Percentiles rank a stretch among this genome's conserved stretches.
phyloP scores from a whole-genome alignment of 148 eudicot genomes.

The Camellia japonica region DNA sequence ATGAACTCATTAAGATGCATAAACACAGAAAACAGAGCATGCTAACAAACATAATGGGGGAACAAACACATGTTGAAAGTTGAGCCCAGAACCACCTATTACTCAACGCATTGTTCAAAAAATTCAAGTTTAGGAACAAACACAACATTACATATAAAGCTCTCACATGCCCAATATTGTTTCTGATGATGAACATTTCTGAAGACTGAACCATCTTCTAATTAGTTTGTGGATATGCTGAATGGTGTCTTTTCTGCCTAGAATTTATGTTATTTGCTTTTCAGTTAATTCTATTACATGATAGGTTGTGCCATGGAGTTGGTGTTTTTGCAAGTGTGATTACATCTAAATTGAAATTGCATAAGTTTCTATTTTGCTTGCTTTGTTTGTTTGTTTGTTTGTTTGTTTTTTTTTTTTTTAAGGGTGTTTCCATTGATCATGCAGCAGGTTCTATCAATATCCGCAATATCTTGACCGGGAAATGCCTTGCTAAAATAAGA shows the following conservation, averaged over 20 bases:
- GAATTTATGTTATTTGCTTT: background rate
- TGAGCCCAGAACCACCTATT: too few relatives aligned
- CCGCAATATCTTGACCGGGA: slow-evolving; percentile 91
- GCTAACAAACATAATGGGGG: too few relatives aligned
- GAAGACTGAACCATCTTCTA: background rate
- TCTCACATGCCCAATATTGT: background rate
- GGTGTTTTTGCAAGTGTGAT: background rate
- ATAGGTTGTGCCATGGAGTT: background rate
- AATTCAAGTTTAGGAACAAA: background rate
- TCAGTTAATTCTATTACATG: background rate
- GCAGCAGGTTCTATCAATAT: slow-evolving; percentile 91
- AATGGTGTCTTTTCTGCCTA: background rate
- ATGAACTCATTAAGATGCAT: too few relatives aligned
- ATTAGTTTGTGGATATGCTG: background rate
- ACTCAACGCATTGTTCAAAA: background rate
- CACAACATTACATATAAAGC: background rate
- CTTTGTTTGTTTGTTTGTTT: background rate
- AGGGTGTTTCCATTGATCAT: slow-evolving; percentile 16
- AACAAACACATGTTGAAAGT: too few relatives aligned
- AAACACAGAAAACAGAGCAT: too few relatives aligned
- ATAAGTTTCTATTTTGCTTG: background rate
- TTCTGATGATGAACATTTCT: background rate
- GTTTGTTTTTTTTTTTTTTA: background rate
- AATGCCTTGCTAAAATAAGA: slow-evolving; percentile 90
- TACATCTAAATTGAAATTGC: background rate